Percentiles rank a stretch among this genome's conserved stretches.
phyloP scores from a whole-genome alignment of 768 basidiomycete genomes.

The Lentinula sp. region DNA sequence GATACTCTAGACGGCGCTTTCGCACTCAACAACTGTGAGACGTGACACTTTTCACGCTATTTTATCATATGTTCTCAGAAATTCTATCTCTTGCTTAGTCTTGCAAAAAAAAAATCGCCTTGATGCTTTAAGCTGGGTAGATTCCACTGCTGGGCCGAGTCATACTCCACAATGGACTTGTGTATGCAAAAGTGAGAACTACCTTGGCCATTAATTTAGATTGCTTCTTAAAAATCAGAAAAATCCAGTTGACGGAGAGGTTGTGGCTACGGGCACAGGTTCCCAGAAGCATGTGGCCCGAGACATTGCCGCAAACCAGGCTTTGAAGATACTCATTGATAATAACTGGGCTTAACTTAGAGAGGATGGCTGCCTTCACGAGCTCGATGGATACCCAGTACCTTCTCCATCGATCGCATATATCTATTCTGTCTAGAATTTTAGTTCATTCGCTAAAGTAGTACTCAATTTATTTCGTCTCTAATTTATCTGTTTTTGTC shows the following conservation, averaged over 20 bases:
- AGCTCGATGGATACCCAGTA: not conserved
- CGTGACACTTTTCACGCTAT: not conserved
- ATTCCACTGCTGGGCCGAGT: slow-evolving; percentile 34
- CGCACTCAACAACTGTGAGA: slow-evolving; percentile 37
- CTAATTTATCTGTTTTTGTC: not conserved
- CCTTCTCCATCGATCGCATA: not conserved
- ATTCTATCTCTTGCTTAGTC: slow-evolving; percentile 27
- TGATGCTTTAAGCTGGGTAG: slow-evolving; percentile 49
- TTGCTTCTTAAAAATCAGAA: slow-evolving; percentile 4
- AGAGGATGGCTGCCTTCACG: not conserved
- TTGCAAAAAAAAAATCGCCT: slow-evolving; percentile 40
- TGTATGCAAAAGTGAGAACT: slow-evolving; percentile 48
- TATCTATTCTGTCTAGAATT: not conserved
- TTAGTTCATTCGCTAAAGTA: not conserved
- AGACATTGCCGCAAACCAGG: slow-evolving; percentile 39
- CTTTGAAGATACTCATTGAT: slow-evolving; percentile 30
- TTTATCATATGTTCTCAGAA: not conserved
- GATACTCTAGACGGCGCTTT: slow-evolving; percentile 20
- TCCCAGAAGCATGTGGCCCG: slow-evolving; percentile 45
- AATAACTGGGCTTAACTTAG: not conserved
- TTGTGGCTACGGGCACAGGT: slow-evolving; percentile 43
- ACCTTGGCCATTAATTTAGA: slow-evolving; percentile 6
- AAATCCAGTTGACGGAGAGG: slow-evolving; percentile 41
- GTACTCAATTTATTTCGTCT: not conserved
- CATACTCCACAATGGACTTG: slow-evolving; percentile 49